These are phyloP conservation scores for Boletellus sp. DNA, from an alignment of 1,284 basidiomycete genomes.

Conservation along the genomic window DNA sequence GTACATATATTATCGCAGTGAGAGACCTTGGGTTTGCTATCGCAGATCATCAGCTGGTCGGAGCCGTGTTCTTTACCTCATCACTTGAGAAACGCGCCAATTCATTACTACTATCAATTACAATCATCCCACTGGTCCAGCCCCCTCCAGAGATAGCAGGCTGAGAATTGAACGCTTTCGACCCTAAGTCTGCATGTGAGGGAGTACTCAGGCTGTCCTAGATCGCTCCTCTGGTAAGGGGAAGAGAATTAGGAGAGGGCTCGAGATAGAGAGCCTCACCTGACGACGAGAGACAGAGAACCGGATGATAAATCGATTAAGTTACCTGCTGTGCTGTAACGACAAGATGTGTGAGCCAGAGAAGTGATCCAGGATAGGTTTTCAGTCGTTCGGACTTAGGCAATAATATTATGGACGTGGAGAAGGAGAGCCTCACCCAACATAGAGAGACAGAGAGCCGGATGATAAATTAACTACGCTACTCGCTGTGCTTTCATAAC, in stretches of 20 bases:
- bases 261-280: conserved; percentile 41
- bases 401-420: too few relatives aligned
- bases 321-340: conserved; percentile 72
- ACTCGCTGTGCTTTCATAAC: conserved; percentile 69
- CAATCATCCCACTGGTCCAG: conserved; percentile 28
- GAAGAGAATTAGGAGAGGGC: conserved; percentile 58
- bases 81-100: conserved; percentile 45
- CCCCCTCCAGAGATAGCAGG: conserved; percentile 21
- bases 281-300: conserved; percentile 43
- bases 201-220: too few relatives aligned
- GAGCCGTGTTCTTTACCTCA: conserved; percentile 23
- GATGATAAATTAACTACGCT: conserved; percentile 54
- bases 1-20: conserved; percentile 84
- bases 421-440: conserved; percentile 41
- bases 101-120: conserved; percentile 40
- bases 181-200: too few relatives aligned
- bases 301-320: conserved; percentile 48
- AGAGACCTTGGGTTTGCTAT: conserved; percentile 82
- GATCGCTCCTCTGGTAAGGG: too few relatives aligned
- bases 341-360: too few relatives aligned
- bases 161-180: too few relatives aligned
- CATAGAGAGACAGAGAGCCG: conserved; percentile 41
- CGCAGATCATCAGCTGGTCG: conserved; percentile 38
- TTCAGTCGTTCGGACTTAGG: too few relatives aligned
- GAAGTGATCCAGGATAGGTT: too few relatives aligned